Evolutionary conservation across 2,329 filamentous ascomycete species (phyloP).

Genomic region (Pleurostoma richardsiae): DNA sequence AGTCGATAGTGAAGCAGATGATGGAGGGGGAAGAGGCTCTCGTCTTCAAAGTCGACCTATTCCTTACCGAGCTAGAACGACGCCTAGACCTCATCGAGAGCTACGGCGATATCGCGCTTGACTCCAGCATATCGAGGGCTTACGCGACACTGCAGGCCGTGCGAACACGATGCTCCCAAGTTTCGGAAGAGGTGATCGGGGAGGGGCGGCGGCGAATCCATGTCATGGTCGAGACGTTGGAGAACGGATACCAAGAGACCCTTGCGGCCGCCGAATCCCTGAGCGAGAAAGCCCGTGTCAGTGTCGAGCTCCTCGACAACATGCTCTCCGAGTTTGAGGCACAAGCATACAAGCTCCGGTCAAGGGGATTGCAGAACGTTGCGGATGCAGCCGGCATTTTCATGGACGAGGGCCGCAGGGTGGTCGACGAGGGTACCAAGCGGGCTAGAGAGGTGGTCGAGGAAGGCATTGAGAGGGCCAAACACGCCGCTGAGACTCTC

Average conservation of each 20-base stretch:
- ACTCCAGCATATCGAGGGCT: conserved; percentile 77
- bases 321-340: conserved; percentile 84
- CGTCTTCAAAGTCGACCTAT: conserved; percentile 66
- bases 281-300: conserved; percentile 86
- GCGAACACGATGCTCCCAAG: conserved; percentile 79
- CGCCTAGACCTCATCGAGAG: conserved; percentile 84
- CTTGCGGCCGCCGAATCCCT: conserved; percentile 79
- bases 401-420: conserved; percentile 72
- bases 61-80: conserved; percentile 79
- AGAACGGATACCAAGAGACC: conserved; percentile 81
- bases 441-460: conserved; percentile 73
- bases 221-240: conserved; percentile 88
- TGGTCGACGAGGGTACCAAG: conserved; percentile 73
- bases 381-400: conserved; percentile 65
- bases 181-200: conserved; percentile 85
- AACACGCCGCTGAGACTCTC: conserved; percentile 73
- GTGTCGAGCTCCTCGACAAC: conserved; percentile 78
- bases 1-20: conserved; percentile 53
- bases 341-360: conserved; percentile 72
- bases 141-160: conserved; percentile 85
- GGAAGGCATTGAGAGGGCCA: conserved; percentile 77
- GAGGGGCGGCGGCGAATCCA: conserved; percentile 78
- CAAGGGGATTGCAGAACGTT: conserved; percentile 64
- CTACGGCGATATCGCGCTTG: conserved; percentile 78
- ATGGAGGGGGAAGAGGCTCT: conserved; percentile 60